Conservation (phyloP, 805 yeast species). For the Dipodascus albidus region DNA sequence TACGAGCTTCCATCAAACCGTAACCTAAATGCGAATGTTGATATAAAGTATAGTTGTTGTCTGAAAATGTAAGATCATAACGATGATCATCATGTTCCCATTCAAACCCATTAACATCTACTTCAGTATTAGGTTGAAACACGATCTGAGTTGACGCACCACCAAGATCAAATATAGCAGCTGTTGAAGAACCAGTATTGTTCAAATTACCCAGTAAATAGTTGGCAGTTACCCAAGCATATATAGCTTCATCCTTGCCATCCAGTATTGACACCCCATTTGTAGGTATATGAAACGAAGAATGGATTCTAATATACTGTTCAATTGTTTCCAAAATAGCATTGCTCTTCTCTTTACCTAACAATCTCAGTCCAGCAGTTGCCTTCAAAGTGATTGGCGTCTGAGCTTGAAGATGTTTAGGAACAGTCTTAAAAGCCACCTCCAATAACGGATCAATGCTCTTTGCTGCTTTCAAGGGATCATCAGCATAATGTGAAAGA, state of each 20-base stretch:
- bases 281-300: constrained; percentile 23
- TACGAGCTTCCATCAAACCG: constrained; percentile 90
- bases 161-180: constrained; percentile 93
- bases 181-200: constrained; percentile 58
- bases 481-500: constrained; percentile 70
- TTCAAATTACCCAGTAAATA: constrained; percentile 89
- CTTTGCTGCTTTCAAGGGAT: constrained; percentile 69
- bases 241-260: constrained; percentile 94
- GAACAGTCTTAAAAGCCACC: constrained; percentile 63
- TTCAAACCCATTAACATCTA: constrained; percentile 31
- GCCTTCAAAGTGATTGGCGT: constrained; percentile 95
- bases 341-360: constrained; percentile 61
- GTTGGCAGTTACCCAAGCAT: constrained; percentile 95
- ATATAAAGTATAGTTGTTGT: constrained; percentile 63
- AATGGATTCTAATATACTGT: constrained; percentile 62
- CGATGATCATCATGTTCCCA: constrained; percentile 68
- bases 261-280: constrained; percentile 71
- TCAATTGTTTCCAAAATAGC: constrained; percentile 67
- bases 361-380: constrained; percentile 84
- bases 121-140: constrained; percentile 77
- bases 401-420: constrained; percentile 55
- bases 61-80: constrained; percentile 67
- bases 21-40: constrained; percentile 93
- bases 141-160: constrained; percentile 99
- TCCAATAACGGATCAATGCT: constrained; percentile 75